Base-by-base conservation (phyloP, 2,329 filamentous ascomycete species). In the Sporothrix schenckii region DNA sequence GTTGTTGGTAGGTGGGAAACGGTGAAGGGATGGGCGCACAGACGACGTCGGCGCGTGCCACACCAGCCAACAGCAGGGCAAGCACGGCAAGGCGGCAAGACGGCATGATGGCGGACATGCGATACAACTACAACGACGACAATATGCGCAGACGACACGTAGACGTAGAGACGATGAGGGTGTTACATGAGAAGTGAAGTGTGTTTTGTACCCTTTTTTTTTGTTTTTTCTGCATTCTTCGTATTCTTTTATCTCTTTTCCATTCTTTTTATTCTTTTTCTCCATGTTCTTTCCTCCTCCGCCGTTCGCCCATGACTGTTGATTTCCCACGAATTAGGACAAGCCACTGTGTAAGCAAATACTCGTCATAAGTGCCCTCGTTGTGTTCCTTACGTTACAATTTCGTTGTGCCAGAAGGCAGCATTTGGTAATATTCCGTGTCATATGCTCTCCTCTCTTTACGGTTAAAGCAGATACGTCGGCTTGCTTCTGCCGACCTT, bases 161-260 rank as follows among this genome's bases (percentile, higher is more conserved):
- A 60, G 56, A 60, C 30, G 56, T 41, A 41, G 7, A 60, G 9
- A 24, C 50, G n/a, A 53, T 24, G 50, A 6, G 7, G 30, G 34
- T 60, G 19, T 56, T 24, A 30, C 7, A 34, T 13, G 27, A 56
- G 27, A 34, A 76, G 77, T 1, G 72, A 60, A 44, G 2, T 2
- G 19, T 6, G 49, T 52, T 52, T 52, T 24, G 2, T 30, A 30
- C 4, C 4, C 27, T 30, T 30, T 30, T 30, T 14, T 56, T 16
- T n/a, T 19, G 9, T 6, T 24, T n/a, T 47, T 24, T 19, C 3
- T 16, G n/a, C n/a, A 39, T n/a, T 6, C 56, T 21, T 44, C 0
- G 16, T 19, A 19, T 21, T 34, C 24, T 34, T 34, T 34, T 34
- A 1, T 34, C n/a, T 9, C 6, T 1, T 34, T 34, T 9, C 9